Base-by-base conservation (phyloP, 2,329 filamentous ascomycete species). In the Gyromitra esculenta region DNA sequence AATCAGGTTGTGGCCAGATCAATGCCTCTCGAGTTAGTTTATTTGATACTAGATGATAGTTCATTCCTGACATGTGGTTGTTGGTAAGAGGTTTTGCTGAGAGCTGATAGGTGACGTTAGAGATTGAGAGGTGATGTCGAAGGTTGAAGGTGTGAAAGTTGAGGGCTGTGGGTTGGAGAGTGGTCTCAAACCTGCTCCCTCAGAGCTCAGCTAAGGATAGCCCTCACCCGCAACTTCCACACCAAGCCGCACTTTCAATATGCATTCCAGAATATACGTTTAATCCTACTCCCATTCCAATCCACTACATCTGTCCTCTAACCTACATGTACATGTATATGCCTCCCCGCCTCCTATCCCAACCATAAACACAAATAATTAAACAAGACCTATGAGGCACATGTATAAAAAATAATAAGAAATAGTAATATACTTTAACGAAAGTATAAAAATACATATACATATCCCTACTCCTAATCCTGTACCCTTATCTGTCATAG, bases 381-480 rank as follows among this genome's bases (percentile, higher is more conserved):
- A 25, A 48, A 9, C 15, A 62, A 43, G 9, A 41, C n/a, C 25
- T 3, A 31, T 31, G 25, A 52, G 5, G 48, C 21, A 31, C 18
- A 25, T 13, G 31, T 18, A 52, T 52, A 21, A 52, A 21, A 21
- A 52, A 21, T 52, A 52, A 18, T 18, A 59, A n/a, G 11, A 60
- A 9, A 60, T 21, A 54, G 11, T 8, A 5, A 31, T 45, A 35
- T 66, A 11, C 45, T 35, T 31, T 31, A 67, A 1, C 8, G 48
- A 57, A 37, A 67, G 50, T 67, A 67, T 67, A 54, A 52, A 65
- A 57, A 43, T 57, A 67, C 48, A 45, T 56, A 35, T 18, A 45
- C 63, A 66, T 11, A 31, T 66, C 18, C 15, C 54, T 60, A 60
- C 37, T 41, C 57, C 57, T 41, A 8, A 60, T 60, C n/a, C 37